phyloP scores from a whole-genome alignment of 257 asterid genomes.

The Ilex aquifolium region DNA sequence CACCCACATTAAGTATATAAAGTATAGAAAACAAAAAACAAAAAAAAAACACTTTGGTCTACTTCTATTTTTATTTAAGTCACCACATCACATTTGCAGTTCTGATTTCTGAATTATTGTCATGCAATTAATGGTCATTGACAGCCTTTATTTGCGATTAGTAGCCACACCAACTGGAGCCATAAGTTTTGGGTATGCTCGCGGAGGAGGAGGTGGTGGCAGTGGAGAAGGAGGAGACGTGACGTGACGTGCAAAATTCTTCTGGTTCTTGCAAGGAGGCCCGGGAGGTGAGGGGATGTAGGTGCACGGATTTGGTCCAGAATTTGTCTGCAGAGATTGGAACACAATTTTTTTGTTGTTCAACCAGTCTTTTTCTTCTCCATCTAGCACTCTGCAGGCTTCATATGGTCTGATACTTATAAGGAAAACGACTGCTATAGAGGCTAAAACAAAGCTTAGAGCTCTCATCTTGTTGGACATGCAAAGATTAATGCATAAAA shows the following conservation, averaged over 20 bases:
- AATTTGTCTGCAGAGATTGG: neutral
- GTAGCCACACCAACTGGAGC: too few species aligned
- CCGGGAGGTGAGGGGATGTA: neutral
- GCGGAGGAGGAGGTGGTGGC: neutral
- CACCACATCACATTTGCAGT: too few species aligned
- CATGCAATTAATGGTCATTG: too few species aligned
- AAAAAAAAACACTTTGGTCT: too few species aligned
- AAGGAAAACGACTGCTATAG: constrained; percentile 1
- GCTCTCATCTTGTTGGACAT: constrained; percentile 7
- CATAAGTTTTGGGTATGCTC: too few species aligned
- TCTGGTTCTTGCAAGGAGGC: neutral
- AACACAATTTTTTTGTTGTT: neutral
- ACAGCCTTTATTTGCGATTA: too few species aligned
- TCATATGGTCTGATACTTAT: constrained; percentile 1
- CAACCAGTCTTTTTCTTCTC: neutral
- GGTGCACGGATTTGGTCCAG: neutral
- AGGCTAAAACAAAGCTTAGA: neutral
- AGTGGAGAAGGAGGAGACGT: neutral
- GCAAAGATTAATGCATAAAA: too few species aligned
- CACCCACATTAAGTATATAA: too few species aligned
- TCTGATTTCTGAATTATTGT: too few species aligned
- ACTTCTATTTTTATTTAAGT: too few species aligned
- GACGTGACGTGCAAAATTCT: neutral
- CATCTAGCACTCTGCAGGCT: neutral
- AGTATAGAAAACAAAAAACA: too few species aligned